Conservation (phyloP, 192 early-diverging fungal genomes). For the Backusella circina region DNA sequence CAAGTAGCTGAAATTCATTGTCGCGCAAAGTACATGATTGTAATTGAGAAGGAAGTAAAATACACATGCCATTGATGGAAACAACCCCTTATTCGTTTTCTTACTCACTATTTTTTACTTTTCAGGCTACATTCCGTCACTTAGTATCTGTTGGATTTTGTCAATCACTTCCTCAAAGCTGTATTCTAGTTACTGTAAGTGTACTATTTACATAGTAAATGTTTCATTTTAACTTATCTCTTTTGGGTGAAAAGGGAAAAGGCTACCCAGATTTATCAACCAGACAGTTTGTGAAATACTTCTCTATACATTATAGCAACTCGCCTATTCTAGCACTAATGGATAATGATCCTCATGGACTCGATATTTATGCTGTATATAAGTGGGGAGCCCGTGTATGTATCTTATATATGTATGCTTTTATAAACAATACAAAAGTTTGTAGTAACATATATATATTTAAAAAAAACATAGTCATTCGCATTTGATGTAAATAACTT, state of each 20-base stretch:
- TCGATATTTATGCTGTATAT: conserved; percentile 31
- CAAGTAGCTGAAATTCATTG: conserved; percentile 19
- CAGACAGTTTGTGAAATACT: conserved; percentile 18
- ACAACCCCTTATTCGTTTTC: too few species aligned
- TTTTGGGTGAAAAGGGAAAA: conserved; percentile 11
- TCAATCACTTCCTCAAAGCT: conserved; percentile 12
- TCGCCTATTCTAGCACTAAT: conserved; percentile 21
- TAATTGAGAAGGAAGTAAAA: conserved; percentile 33
- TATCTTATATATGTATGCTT: background rate
- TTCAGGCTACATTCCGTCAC: conserved; percentile 27
- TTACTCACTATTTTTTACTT: background rate
- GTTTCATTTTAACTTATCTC: background rate
- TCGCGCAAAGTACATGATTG: conserved; percentile 14
- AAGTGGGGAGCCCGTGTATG: conserved; percentile 29
- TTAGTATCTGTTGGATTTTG: conserved; percentile 17
- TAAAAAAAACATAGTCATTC: too few species aligned
- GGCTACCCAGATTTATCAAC: conserved; percentile 30
- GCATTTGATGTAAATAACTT: conserved; percentile 16
- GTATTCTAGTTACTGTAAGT: conserved; percentile 28
- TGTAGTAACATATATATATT: background rate
- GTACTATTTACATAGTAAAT: background rate
- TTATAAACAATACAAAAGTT: background rate
- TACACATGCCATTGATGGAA: background rate
- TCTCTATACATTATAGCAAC: conserved; percentile 8
- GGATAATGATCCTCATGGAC: conserved; percentile 33